Percentiles rank a stretch among this genome's conserved stretches.
These are phyloP conservation scores for Glomus cerebriforme DNA, from an alignment of 192 early-diverging fungal species.

Conservation along the genomic window DNA sequence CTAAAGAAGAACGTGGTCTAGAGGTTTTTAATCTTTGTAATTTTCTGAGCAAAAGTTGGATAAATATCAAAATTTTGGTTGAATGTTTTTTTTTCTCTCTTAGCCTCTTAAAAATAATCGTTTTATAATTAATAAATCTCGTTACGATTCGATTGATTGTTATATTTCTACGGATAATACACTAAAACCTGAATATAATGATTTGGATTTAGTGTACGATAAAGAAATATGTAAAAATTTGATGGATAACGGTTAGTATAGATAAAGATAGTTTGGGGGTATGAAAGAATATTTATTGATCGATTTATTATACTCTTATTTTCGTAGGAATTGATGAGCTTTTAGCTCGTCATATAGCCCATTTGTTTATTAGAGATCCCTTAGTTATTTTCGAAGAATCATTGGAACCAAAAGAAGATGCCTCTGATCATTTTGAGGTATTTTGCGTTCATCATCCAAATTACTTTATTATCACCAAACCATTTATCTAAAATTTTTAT, in stretches of 20 bases:
- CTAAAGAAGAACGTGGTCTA: constrained; percentile 84
- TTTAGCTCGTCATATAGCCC: constrained; percentile 89
- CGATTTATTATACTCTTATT: background rate
- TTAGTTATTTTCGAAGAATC: constrained; percentile 90
- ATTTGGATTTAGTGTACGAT: constrained; percentile 83
- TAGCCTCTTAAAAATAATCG: constrained; percentile 70
- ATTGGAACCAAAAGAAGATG: constrained; percentile 79
- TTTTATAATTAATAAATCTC: constrained; percentile 91
- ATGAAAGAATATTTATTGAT: background rate
- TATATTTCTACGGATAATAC: constrained; percentile 76
- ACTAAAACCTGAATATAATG: constrained; percentile 91
- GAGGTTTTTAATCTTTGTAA: constrained; percentile 44
- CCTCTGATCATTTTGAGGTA: constrained; percentile 94
- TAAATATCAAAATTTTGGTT: constrained; percentile 19
- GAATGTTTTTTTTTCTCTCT: constrained; percentile 23
- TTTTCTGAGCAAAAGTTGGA: constrained; percentile 24
- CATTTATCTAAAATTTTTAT: background rate
- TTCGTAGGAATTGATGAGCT: constrained; percentile 71
- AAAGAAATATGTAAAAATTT: constrained; percentile 74
- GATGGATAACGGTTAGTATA: constrained; percentile 53
- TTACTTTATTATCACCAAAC: background rate
- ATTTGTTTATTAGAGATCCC: constrained; percentile 98
- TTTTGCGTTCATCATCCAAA: background rate
- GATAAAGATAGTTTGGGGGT: too few species aligned
- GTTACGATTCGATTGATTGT: constrained; percentile 92